Percentiles rank a stretch among this genome's conserved stretches.
phyloP scores from a whole-genome alignment of 108 stramenopile species.

The Fragilaria radians region DNA sequence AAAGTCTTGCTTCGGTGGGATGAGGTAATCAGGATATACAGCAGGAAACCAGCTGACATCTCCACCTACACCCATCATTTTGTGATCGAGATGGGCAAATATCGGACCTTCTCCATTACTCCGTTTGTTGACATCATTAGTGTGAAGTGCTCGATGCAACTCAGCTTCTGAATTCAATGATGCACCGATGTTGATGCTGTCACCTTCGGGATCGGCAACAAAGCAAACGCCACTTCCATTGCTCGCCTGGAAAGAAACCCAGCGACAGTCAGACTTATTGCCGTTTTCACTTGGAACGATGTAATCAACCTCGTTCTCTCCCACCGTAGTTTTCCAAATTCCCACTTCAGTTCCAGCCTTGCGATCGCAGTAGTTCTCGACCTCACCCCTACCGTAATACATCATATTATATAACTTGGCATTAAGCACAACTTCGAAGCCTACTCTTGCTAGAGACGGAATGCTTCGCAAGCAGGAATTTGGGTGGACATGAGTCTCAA shows the following conservation, averaged over 20 bases:
- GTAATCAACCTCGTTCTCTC: conserved; percentile 35
- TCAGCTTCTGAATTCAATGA: conserved; percentile 26
- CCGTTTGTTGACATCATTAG: conserved; percentile 26
- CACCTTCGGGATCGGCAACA: conserved; percentile 1
- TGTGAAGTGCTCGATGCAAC: conserved; percentile 38
- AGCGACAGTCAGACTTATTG: conserved; percentile 37
- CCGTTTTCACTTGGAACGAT: conserved; percentile 53
- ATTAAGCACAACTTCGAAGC: conserved; percentile 39
- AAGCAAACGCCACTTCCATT: conserved; percentile 16
- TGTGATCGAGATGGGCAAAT: conserved; percentile 40
- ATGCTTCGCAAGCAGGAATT: conserved; percentile 6
- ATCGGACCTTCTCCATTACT: conserved; percentile 27
- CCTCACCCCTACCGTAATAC: conserved; percentile 59
- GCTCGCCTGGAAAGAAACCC: conserved; percentile 18
- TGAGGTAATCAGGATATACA: conserved; percentile 36
- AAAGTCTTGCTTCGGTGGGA: conserved; percentile 18
- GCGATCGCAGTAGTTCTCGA: conserved; percentile 73
- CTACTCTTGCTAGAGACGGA: conserved; percentile 56
- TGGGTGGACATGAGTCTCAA: neutral
- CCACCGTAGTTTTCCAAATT: conserved; percentile 25
- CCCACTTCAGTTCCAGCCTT: conserved; percentile 31
- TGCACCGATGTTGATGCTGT: conserved; percentile 24
- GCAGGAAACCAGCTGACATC: conserved; percentile 49
- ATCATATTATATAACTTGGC: conserved; percentile 22
- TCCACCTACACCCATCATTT: conserved; percentile 50